A percentile compares a stretch with the other conserved stretches of the same genome.
Conservation (phyloP, 75 land plant genomes). For the Pinus taeda region DNA sequence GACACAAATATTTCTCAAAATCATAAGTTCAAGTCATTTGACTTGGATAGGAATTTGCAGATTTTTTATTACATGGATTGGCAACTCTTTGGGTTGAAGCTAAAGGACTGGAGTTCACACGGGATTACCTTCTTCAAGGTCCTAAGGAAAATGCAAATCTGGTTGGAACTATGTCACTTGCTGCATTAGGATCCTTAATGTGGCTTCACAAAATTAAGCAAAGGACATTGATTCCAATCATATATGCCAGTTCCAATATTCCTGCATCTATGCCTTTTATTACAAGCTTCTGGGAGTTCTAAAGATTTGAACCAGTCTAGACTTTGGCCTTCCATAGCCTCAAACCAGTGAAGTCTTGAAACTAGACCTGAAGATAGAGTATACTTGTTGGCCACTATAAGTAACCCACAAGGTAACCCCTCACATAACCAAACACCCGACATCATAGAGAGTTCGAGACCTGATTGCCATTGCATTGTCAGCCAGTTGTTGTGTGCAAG, state of each 20-base stretch:
- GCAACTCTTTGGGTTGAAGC: slow-evolving; percentile 98
- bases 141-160: slow-evolving; percentile 95
- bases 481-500: too few species aligned
- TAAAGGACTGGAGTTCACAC: slow-evolving; percentile 88
- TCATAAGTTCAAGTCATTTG: neutral
- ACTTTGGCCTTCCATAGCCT: too few species aligned
- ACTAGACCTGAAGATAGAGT: too few species aligned
- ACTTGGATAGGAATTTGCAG: slow-evolving; percentile 95
- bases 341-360: too few species aligned
- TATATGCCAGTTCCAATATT: slow-evolving; percentile 77
- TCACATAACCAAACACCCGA: too few species aligned
- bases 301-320: too few species aligned
- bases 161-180: slow-evolving; percentile 82
- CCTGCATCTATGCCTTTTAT: slow-evolving; percentile 97
- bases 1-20: too few species aligned
- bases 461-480: too few species aligned
- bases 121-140: slow-evolving; percentile 91
- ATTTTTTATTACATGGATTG: slow-evolving; percentile 81
- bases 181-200: slow-evolving; percentile 91
- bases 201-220: slow-evolving; percentile 97
- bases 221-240: slow-evolving; percentile 75
- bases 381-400: too few species aligned
- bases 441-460: too few species aligned
- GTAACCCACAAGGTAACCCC: too few species aligned
- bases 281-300: slow-evolving; percentile 35